Conservation (phyloP, 2,329 filamentous ascomycete species). For the Colletotrichum paranaense region DNA sequence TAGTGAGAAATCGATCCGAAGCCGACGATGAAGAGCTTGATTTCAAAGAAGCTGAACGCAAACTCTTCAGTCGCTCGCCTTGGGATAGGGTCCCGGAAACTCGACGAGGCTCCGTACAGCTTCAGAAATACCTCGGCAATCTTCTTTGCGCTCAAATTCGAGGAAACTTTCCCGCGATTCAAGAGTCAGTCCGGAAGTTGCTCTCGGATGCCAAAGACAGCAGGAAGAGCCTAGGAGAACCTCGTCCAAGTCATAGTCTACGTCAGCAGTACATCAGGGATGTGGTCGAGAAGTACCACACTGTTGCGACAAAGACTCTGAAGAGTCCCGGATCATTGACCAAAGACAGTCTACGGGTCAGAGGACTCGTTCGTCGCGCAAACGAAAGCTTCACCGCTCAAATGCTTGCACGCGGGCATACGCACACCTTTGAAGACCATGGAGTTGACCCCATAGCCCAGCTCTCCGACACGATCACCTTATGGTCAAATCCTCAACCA, state of each 20-base stretch:
- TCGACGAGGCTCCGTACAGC: slow-evolving; percentile 43
- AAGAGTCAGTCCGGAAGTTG: slow-evolving; percentile 37
- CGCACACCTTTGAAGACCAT: slow-evolving; percentile 41
- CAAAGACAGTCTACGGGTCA: slow-evolving; percentile 38
- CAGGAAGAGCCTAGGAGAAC: slow-evolving; percentile 39
- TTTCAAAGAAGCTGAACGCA: slow-evolving; percentile 41
- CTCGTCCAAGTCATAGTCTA: slow-evolving; percentile 38
- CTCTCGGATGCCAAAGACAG: slow-evolving; percentile 36
- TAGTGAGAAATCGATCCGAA: slow-evolving; percentile 47
- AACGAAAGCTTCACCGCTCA: slow-evolving; percentile 41
- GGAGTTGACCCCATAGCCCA: slow-evolving; percentile 33
- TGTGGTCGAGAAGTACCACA: slow-evolving; percentile 40
- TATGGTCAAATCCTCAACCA: not conserved
- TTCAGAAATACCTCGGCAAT: slow-evolving; percentile 44
- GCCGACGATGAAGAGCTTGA: slow-evolving; percentile 42
- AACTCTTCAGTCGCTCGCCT: slow-evolving; percentile 41
- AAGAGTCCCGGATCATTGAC: slow-evolving; percentile 40
- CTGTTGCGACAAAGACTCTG: slow-evolving; percentile 37
- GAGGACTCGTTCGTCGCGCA: slow-evolving; percentile 37
- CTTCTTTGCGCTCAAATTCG: slow-evolving; percentile 49
- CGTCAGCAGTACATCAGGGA: slow-evolving; percentile 42
- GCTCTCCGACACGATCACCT: slow-evolving; percentile 3
- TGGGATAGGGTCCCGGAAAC: slow-evolving; percentile 42
- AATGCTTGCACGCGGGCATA: slow-evolving; percentile 43
- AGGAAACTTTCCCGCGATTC: slow-evolving; percentile 45